Conservation (phyloP, 1,139 yeast species). For the Kluyveromyces sp. region DNA sequence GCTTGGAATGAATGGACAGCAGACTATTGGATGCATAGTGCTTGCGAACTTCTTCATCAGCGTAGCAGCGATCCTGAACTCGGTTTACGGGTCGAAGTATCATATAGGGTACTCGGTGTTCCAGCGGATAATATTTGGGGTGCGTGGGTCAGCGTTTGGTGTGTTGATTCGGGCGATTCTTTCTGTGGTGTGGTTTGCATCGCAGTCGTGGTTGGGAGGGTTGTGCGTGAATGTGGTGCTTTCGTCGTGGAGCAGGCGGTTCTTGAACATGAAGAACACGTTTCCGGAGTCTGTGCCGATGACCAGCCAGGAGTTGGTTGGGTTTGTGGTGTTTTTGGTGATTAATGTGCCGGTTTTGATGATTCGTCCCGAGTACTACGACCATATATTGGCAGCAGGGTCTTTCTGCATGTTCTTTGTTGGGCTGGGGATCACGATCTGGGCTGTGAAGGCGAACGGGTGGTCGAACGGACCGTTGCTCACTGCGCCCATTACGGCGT, state of each 20-base stretch:
- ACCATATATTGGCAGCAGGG: slow-evolving; percentile 3
- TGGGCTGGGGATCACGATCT: slow-evolving; percentile 16
- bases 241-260: slow-evolving; percentile 23
- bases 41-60: slow-evolving; percentile 29
- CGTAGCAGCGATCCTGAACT: slow-evolving; percentile 25
- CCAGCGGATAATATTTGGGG: slow-evolving; percentile 33
- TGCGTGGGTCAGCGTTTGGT: slow-evolving; percentile 32
- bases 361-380: slow-evolving; percentile 10
- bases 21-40: slow-evolving; percentile 32
- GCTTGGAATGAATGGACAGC: slow-evolving; percentile 26
- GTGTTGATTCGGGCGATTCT: slow-evolving; percentile 31
- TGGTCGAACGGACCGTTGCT: slow-evolving; percentile 20
- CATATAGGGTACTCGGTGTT: slow-evolving; percentile 34
- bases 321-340: slow-evolving; percentile 27
- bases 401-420: slow-evolving; percentile 12
- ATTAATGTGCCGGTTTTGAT: slow-evolving; percentile 23
- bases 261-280: slow-evolving; percentile 24
- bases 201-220: slow-evolving; percentile 31
- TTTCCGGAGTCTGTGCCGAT: slow-evolving; percentile 25
- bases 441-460: slow-evolving; percentile 13
- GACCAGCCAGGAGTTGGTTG: slow-evolving; percentile 27
- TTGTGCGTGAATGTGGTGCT: slow-evolving; percentile 25
- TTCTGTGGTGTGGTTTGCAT: slow-evolving; percentile 33
- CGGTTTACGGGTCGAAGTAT: slow-evolving; percentile 32
- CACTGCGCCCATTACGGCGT: slow-evolving; percentile 10